Percentiles rank a stretch among this genome's conserved stretches.
Conservation (phyloP, 2,329 filamentous ascomycete genomes). For the Escovopsis weberi region DNA sequence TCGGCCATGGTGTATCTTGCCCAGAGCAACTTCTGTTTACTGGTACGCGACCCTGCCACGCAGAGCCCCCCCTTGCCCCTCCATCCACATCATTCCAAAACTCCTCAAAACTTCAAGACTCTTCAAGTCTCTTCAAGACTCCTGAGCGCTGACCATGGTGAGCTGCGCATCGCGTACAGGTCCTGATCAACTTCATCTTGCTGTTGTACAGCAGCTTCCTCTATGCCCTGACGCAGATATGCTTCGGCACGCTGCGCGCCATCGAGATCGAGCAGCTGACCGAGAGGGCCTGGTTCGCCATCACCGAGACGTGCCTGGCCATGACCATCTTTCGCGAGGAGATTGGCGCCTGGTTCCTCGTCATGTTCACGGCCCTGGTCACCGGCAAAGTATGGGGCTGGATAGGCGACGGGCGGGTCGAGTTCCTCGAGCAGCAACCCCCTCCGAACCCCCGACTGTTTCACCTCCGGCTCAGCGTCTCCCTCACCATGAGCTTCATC, state of each 20-base stretch:
- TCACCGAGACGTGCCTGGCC: constrained; percentile 89
- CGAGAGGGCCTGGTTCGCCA: constrained; percentile 95
- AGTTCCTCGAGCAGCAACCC: constrained; percentile 88
- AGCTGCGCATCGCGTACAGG: constrained; percentile 32
- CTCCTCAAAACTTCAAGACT: too few relatives aligned
- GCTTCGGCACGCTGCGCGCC: constrained; percentile 79
- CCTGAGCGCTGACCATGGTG: not conserved
- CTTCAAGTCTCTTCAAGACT: too few relatives aligned
- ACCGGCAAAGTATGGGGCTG: constrained; percentile 97
- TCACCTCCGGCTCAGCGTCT: constrained; percentile 67
- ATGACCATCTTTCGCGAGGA: constrained; percentile 98
- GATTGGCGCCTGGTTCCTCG: constrained; percentile 82
- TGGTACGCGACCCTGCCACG: constrained; percentile 41
- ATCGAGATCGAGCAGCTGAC: constrained; percentile 96
- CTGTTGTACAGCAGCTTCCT: constrained; percentile 68
- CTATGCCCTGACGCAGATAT: constrained; percentile 75
- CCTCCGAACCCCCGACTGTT: constrained; percentile 79
- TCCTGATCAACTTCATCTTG: constrained; percentile 80
- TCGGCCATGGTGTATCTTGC: constrained; percentile 93
- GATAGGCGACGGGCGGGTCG: constrained; percentile 91
- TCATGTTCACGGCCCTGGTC: constrained; percentile 89
- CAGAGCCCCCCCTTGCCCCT: not conserved
- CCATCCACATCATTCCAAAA: too few relatives aligned
- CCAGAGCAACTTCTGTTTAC: constrained; percentile 88
- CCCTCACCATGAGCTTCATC: constrained; percentile 60